Base-by-base conservation (phyloP, 106 monocot species). In the Posidonia australis region DNA sequence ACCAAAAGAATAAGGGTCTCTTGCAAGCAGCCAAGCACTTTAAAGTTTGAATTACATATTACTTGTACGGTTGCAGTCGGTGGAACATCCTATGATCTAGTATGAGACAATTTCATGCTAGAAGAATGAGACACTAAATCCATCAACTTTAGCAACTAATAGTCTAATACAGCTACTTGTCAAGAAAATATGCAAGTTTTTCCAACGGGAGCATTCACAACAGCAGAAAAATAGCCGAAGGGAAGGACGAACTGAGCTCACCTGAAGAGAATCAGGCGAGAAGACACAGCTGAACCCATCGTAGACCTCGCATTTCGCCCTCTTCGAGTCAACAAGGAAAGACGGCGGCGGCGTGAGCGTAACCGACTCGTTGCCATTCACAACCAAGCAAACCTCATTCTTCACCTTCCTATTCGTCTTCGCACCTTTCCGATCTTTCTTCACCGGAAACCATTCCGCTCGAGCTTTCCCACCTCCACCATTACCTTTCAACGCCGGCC, bases 271-370 rank as follows among this genome's bases (percentile, higher is more conserved):
- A 16, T 88, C 92, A 0, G 68, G 74, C 5, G 88, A 65, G 45
- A 92, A 92, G 46, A 92, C 85, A 48, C 57, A 60, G 5, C 82
- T 76, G 67, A 92, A 92, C 24, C 92, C 92, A 48, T 92, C 85
- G 51, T 80, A 92, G 36, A 83, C 78, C 82, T 92, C 92, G 54
- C 67, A 84, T 54, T 80, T 84, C 22, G 56, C 49, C 13, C 92
- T 72, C 69, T 82, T 85, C 3, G 73, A 30, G 26, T 85, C 92
- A 9, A 68, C 25, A 13, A 26, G 10, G 30, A 63, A 44, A 2
- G 87, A 70, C 11, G 53, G 58, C 12, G 86, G 91, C 23, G 83
- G 74, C 24, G 73, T 70, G 6, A 92, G 76, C 17, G 82, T 85
- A 44, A 88, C 82, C 0, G 92, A 88, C 55, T 44, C 71, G 25